Base-by-base conservation (phyloP, 2,329 filamentous ascomycete genomes). In the Cytospora piceicola region DNA sequence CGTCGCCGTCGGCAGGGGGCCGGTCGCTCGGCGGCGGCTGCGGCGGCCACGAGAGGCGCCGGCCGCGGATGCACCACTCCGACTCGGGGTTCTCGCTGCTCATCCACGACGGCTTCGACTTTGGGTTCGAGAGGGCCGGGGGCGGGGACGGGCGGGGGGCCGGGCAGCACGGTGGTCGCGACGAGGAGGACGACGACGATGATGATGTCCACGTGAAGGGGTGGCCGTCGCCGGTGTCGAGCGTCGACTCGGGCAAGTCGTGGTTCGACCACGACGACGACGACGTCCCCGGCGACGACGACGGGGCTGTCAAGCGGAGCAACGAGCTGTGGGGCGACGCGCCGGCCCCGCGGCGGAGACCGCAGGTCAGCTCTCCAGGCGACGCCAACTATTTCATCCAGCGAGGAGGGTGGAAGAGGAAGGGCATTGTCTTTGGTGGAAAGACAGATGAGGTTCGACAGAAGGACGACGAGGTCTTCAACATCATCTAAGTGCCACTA, bases 341-440 rank as follows among this genome's bases (percentile, higher is more conserved):
- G 7, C 58, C 67, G 46, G 55, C 58, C 58, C 70, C 34, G 12
- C 71, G 64, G 2, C 70, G 65, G 15, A 70, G 73, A 42, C 65
- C 69, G 20, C 71, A 68, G 39, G 64, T 65, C 51, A 67, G 54
- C n/a, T 66, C 58, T 17, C 51, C 64, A 14, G 68, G 67, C 29
- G 72, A 71, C 27, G 66, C 71, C 7, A 73, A 74, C 32, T 68
- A 71, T 39, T 75, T 72, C 49, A 67, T 77, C 20, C 74, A 73
- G 69, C 71, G 75, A 2, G 76, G 76, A 59, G 74, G 71, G 58
- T 78, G 76, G 76, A 78, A 78, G 72, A 70, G 76, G 24, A 67
- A 74, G 5, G 76, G 73, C 27, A 76, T 78, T 49, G 71, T 77
- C 57, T 78, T 78, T 64, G 65, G 68, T 7, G 64, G 58, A 15